A percentile compares a stretch with the other conserved stretches of the same genome.
Conservation (phyloP, 805 yeast species). For the Cyberlindnera petersonii region DNA sequence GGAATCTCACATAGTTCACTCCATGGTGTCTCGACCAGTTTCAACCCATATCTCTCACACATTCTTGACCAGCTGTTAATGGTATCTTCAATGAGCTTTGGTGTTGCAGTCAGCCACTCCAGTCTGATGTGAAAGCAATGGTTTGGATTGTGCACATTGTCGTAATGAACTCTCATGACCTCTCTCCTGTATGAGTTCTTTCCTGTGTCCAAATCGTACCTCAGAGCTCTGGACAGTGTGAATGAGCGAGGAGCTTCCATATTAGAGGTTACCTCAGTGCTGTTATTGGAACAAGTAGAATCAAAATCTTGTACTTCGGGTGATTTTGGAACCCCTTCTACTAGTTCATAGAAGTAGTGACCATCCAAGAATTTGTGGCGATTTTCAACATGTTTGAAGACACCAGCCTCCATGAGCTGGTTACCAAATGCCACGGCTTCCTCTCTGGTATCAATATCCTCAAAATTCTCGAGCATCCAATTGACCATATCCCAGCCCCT, state of each 20-base stretch:
- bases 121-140: conserved; percentile 88
- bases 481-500: conserved; percentile 81
- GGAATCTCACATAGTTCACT: conserved; percentile 78
- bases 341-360: conserved; percentile 67
- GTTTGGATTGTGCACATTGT: conserved; percentile 87
- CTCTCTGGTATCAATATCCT: conserved; percentile 76
- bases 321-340: too few species aligned
- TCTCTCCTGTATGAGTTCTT: conserved; percentile 74
- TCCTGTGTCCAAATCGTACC: conserved; percentile 71
- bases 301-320: too few species aligned
- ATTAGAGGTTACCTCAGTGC: conserved; percentile 20
- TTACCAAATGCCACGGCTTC: conserved; percentile 84
- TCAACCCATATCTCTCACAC: conserved; percentile 81
- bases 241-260: conserved; percentile 33
- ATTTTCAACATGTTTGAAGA: conserved; percentile 77
- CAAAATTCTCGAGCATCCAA: conserved; percentile 78
- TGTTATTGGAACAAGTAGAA: too few species aligned
- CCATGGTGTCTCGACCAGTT: conserved; percentile 87
- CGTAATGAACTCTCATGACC: conserved; percentile 78
- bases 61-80: conserved; percentile 73
- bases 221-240: conserved; percentile 61
- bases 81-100: conserved; percentile 77
- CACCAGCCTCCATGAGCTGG: conserved; percentile 60
- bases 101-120: conserved; percentile 92
- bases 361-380: conserved; percentile 89